phyloP scores from a whole-genome alignment of 2,329 filamentous ascomycete genomes.

The Daldinia sp. region DNA sequence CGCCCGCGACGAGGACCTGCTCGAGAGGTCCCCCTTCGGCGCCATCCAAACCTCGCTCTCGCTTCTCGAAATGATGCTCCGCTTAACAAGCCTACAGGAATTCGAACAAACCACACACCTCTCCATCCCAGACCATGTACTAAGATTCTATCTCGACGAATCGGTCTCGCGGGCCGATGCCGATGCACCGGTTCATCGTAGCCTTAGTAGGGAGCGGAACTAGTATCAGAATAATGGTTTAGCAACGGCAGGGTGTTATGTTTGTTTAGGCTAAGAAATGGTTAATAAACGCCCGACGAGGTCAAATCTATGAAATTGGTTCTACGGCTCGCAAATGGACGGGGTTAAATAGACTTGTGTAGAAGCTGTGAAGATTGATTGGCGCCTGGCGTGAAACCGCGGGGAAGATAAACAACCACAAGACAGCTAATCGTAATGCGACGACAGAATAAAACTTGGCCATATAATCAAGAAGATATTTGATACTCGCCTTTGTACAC shows the following conservation, averaged over 20 bases:
- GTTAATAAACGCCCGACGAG: not conserved
- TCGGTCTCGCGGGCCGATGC: slow-evolving; percentile 62
- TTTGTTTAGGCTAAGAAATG: not conserved
- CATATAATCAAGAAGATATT: not conserved
- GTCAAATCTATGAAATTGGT: not conserved
- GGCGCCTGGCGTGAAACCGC: not conserved
- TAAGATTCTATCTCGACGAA: slow-evolving; percentile 83
- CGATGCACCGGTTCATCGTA: slow-evolving; percentile 45
- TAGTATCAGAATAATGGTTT: not conserved
- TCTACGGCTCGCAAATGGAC: not conserved
- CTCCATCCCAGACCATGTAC: slow-evolving; percentile 86
- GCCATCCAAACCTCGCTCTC: slow-evolving; percentile 69
- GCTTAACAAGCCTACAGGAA: slow-evolving; percentile 86
- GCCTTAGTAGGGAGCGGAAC: slow-evolving; percentile 5
- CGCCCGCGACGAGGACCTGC: slow-evolving; percentile 43
- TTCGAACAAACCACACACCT: slow-evolving; percentile 90
- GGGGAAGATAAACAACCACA: not conserved
- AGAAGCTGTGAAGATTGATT: not conserved
- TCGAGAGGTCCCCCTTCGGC: slow-evolving; percentile 58
- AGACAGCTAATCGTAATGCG: slow-evolving; percentile 12
- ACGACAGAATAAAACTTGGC: not conserved
- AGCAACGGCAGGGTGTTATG: not conserved
- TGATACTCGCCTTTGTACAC: not conserved
- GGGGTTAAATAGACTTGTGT: not conserved
- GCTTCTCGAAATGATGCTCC: slow-evolving; percentile 86